Conservation (phyloP, 345 rosid species). For the Eutrema japonicum region DNA sequence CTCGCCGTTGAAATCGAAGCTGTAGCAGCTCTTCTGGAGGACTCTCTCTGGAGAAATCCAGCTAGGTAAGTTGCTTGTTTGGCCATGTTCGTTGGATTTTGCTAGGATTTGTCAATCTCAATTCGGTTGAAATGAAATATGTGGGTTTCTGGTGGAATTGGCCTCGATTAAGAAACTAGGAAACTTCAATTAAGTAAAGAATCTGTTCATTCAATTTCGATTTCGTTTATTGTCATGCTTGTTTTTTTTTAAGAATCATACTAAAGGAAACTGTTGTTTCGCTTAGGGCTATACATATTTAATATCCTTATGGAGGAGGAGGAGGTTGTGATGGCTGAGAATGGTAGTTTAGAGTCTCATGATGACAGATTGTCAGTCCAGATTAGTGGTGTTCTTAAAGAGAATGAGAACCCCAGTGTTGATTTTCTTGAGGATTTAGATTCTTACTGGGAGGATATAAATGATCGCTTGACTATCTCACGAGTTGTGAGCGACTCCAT, state of each 20-base stretch:
- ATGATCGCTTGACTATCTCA: conserved; percentile 60
- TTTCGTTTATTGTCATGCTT: neutral
- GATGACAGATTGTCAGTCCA: conserved; percentile 24
- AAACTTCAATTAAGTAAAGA: neutral
- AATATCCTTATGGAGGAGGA: conserved; percentile 40
- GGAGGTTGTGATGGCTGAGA: conserved; percentile 37
- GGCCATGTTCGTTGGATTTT: neutral
- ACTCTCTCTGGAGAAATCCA: neutral
- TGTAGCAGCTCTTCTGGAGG: neutral
- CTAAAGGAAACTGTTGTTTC: conserved; percentile 12
- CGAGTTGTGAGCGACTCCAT: conserved; percentile 82
- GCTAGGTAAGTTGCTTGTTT: conserved; percentile 24
- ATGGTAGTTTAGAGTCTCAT: conserved; percentile 34
- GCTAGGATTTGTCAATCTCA: neutral
- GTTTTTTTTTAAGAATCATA: neutral
- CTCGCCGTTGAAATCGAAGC: conserved; percentile 21
- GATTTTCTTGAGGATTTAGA: conserved; percentile 64
- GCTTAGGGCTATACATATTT: neutral
- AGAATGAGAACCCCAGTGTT: conserved; percentile 53
- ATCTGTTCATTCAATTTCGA: neutral
- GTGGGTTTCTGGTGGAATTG: conserved; percentile 8
- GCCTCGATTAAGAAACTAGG: conserved; percentile 28
- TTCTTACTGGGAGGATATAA: conserved; percentile 63
- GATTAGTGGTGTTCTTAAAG: conserved; percentile 40
- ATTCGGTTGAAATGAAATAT: conserved; percentile 10